phyloP scores from a whole-genome alignment of 257 asterid genomes.

The Handroanthus guayacan region DNA sequence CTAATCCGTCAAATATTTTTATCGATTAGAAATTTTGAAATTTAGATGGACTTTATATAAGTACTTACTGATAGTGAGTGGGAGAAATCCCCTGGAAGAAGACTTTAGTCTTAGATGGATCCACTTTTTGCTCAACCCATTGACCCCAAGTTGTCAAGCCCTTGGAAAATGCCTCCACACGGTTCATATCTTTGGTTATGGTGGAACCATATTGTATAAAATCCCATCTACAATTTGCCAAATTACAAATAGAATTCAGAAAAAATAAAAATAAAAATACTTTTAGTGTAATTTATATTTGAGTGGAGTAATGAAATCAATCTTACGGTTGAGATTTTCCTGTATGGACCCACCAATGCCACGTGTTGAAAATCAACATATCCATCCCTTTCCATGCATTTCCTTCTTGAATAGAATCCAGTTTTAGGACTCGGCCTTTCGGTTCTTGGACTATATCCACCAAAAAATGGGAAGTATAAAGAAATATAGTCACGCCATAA shows the following conservation, averaged over 20 bases:
- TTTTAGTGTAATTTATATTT: not conserved
- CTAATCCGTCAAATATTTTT: too few species aligned
- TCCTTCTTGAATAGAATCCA: constrained; percentile 59
- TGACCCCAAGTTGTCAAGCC: constrained; percentile 64
- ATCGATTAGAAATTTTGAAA: too few species aligned
- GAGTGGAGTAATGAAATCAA: not conserved
- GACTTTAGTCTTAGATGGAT: constrained; percentile 53
- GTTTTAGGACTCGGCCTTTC: constrained; percentile 52
- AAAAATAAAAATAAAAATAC: not conserved
- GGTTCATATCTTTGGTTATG: constrained; percentile 56
- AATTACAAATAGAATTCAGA: not conserved
- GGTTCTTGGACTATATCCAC: constrained; percentile 50
- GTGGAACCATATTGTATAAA: constrained; percentile 50
- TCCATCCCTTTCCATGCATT: constrained; percentile 68
- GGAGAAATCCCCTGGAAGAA: constrained; percentile 73
- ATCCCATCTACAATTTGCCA: constrained; percentile 59
- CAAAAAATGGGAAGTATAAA: constrained; percentile 48
- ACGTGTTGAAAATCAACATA: constrained; percentile 64
- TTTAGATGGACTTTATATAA: not conserved
- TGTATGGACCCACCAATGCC: constrained; percentile 78
- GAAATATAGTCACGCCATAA: constrained; percentile 36
- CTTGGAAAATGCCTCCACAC: constrained; percentile 52
- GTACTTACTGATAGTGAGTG: constrained; percentile 53
- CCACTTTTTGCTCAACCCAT: constrained; percentile 62
- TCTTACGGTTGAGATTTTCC: constrained; percentile 47